Base-by-base conservation (phyloP, 805 yeast species). In the Metschnikowia hibisci region DNA sequence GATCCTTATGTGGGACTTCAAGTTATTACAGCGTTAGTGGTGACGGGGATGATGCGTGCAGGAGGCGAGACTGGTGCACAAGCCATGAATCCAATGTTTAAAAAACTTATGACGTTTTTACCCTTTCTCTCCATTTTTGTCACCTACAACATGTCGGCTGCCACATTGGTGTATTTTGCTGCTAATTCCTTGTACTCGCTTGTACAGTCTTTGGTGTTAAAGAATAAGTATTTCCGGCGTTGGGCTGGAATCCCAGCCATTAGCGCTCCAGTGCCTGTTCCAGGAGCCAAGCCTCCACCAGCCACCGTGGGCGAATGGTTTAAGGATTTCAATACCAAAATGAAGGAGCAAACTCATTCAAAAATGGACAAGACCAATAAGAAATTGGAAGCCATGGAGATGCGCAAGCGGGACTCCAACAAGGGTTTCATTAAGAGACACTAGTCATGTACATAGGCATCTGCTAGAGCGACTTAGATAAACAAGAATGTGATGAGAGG, bases 1-100 rank as follows among this genome's bases (percentile, higher is more conserved):
- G 99, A 93, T 62, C 97, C 98, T 3, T 93, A 87, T 66, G 68
- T 87, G 43, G 97, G 96, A 4, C 72, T 91, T 49, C 98, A 90
- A 60, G 64, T 84, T 34, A 66, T 88, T 33, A 81, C 98, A 12
- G 96, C 96, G 9, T 74, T 80, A 20, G 74, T 84, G 20, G 85
- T 89, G 47, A 77, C 86, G 42, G 73, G 79, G 1, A 83, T 91
- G 54, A 81, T 91, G 63, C 79, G 81, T 61, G 67, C 81, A 34
- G 98, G 97, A 47, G 96, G 96, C 53, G 97, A 91, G 61, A 84
- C 93, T 10, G 97, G 96, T 40, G 82, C 86, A 28, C 80, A 76
- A 41, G 75, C 73, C 41, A 72, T 84, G 66, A 69, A 78, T 47
- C 84, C 87, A 1, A 74, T 74, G 32, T 57, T 72, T 61, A 80